A percentile compares a stretch with the other conserved stretches of the same genome.
These are phyloP conservation scores for Elsinoe australis DNA, from an alignment of 2,329 filamentous ascomycete genomes.

Conservation along the genomic window DNA sequence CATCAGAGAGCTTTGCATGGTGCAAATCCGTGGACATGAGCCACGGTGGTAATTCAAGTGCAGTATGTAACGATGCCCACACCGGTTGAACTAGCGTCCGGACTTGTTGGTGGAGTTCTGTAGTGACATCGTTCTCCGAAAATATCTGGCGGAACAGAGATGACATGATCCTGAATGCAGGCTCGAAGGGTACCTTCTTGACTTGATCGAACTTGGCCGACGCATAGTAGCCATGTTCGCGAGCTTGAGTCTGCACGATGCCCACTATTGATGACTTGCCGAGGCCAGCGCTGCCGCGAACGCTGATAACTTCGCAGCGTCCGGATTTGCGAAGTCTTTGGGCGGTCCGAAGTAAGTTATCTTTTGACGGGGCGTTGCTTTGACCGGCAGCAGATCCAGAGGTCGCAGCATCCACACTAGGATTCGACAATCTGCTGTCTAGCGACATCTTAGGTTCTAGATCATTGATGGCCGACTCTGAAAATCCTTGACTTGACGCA, in stretches of 20 bases:
- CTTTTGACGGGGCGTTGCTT: conserved; percentile 15
- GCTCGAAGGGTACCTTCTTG: conserved; percentile 53
- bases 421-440: conserved; percentile 19
- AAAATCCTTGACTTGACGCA: not conserved
- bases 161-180: conserved; percentile 52
- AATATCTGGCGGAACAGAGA: conserved; percentile 58
- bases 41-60: conserved; percentile 63
- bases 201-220: conserved; percentile 54
- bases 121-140: conserved; percentile 54
- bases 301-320: conserved; percentile 54
- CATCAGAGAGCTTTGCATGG: conserved; percentile 7
- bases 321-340: conserved; percentile 45
- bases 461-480: conserved; percentile 2
- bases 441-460: conserved; percentile 18
- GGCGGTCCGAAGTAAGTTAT: conserved; percentile 33
- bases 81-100: conserved; percentile 49
- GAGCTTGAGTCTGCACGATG: conserved; percentile 49
- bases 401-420: conserved; percentile 10
- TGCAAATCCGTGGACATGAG: conserved; percentile 31
- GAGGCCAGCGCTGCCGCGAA: conserved; percentile 50
- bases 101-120: conserved; percentile 53
- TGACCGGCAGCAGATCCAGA: not conserved
- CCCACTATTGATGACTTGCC: conserved; percentile 56
- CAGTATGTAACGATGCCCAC: conserved; percentile 50
- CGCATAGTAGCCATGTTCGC: conserved; percentile 53